Evolutionary conservation across 1,139 yeast species (phyloP).

Genomic region (Pichiaceae sp.): DNA sequence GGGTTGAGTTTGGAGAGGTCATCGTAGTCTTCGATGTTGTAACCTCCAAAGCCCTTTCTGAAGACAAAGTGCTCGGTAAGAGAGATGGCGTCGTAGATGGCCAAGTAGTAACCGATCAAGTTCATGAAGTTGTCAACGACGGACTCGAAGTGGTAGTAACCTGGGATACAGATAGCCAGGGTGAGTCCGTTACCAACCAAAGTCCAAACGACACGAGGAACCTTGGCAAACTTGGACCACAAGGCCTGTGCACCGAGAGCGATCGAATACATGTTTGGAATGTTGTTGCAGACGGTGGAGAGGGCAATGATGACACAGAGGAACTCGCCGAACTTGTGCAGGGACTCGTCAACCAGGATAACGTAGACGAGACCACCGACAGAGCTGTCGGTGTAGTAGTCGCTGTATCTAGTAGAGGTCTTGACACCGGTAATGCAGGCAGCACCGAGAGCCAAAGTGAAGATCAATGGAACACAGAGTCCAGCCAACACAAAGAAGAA

Average conservation of each 20-base stretch:
- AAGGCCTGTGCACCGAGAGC: conserved; percentile 79
- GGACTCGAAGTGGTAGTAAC: conserved; percentile 59
- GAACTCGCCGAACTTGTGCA: conserved; percentile 85
- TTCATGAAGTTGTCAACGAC: conserved; percentile 86
- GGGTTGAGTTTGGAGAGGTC: conserved; percentile 53
- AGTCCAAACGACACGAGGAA: conserved; percentile 84
- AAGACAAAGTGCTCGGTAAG: conserved; percentile 74
- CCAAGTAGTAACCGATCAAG: conserved; percentile 83
- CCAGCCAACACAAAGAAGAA: conserved; percentile 61
- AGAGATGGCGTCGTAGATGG: conserved; percentile 69
- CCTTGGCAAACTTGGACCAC: conserved; percentile 59
- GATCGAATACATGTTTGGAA: conserved; percentile 88
- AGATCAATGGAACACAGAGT: conserved; percentile 56
- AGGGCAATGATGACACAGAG: conserved; percentile 76
- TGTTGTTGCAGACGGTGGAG: conserved; percentile 82
- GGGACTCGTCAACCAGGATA: conserved; percentile 66
- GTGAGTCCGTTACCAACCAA: conserved; percentile 65
- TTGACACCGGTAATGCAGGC: conserved; percentile 68
- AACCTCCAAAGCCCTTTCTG: conserved; percentile 52
- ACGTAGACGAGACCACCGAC: conserved; percentile 81
- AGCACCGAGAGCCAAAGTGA: conserved; percentile 78
- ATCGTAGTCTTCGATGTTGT: conserved; percentile 49
- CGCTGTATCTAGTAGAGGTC: conserved; percentile 39
- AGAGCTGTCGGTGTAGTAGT: conserved; percentile 42
- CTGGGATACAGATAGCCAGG: conserved; percentile 84